Base-by-base conservation (phyloP, 2,329 filamentous ascomycete species). In the Fusarium mundagurra region DNA sequence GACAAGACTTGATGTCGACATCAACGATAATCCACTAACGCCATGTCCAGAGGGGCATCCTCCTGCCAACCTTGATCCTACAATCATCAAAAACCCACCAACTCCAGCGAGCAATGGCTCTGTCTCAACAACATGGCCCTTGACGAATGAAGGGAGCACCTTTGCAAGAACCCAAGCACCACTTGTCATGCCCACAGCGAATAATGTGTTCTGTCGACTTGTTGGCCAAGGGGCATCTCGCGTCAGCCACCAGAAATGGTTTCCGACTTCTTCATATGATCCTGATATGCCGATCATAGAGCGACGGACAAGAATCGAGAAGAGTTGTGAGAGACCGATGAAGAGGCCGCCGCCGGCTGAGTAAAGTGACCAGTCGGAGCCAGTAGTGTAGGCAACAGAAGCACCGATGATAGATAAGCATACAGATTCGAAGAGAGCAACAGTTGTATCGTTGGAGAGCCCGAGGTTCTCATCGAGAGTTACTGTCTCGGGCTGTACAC, bases 21-120 rank as follows among this genome's bases (percentile, higher is more conserved):
- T 82, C 68, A 91, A 83, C n/a, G 89, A 88, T 77, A 93, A 86
- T 1, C 92, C 92, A 67, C 89, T 92, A 71, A 93, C 90, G 0
- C 92, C 92, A 78, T 93, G 92, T 0, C 92, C 91, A 10, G 89
- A 91, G 0, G 91, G 92, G 72, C 92, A 93, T 0, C 92, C 92
- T 4, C 90, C 91, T 0, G 89, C 91, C 62, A 92, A 77, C 55
- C 91, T 86, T 3, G 90, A 85, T 2, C 92, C 92, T 14, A 93
- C 78, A 0, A 87, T 85, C 82, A 92, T 88, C 20, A 87, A 67
- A 8, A 87, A 82, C 0, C 91, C 92, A 4, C 91, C 91, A 0
- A 85, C 51, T 1, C 86, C 76, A 1, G 89, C 87, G 69, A 83
- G 78, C 5, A 76, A 31, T 1, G 84, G 82, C 8, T 83, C 76